Conservation (phyloP, 176 grass and related monocot genomes). For the Areca catechu region DNA sequence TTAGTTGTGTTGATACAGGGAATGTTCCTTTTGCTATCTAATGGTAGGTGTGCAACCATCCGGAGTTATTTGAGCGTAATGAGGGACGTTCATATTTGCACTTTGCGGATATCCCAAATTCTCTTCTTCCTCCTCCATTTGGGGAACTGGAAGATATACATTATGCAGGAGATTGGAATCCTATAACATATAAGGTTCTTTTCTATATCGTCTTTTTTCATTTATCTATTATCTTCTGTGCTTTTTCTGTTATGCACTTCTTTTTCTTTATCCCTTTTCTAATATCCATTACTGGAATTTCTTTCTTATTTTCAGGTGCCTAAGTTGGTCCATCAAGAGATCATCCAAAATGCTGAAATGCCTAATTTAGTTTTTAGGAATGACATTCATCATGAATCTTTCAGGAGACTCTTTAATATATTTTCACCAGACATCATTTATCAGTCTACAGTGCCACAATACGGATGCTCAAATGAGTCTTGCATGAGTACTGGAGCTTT, state of each 20-base stretch:
- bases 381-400: constrained; percentile 44
- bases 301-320: constrained; percentile 53
- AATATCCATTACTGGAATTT: constrained; percentile 6
- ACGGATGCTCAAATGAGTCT: constrained; percentile 29
- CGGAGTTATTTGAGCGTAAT: constrained; percentile 96
- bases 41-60: constrained; percentile 96
- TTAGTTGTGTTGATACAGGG: no score
- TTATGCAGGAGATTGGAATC: constrained; percentile 83
- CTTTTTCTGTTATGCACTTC: constrained; percentile 1
- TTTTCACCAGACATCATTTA: constrained; percentile 68
- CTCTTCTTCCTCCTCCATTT: constrained; percentile 86
- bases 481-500: constrained; percentile 45
- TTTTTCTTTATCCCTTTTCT: constrained; percentile 3
- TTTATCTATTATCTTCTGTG: neutral
- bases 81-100: constrained; percentile 91
- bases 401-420: constrained; percentile 77
- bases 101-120: constrained; percentile 80
- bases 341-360: constrained; percentile 35
- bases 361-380: constrained; percentile 23
- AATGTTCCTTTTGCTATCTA: constrained; percentile 4
- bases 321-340: constrained; percentile 73
- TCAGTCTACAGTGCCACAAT: constrained; percentile 39
- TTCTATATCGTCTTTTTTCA: neutral
- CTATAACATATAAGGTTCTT: constrained; percentile 72
- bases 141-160: constrained; percentile 84